Evolutionary conservation across 352 stramenopile species (phyloP).

Genomic region (Phytophthora agathidicida): DNA sequence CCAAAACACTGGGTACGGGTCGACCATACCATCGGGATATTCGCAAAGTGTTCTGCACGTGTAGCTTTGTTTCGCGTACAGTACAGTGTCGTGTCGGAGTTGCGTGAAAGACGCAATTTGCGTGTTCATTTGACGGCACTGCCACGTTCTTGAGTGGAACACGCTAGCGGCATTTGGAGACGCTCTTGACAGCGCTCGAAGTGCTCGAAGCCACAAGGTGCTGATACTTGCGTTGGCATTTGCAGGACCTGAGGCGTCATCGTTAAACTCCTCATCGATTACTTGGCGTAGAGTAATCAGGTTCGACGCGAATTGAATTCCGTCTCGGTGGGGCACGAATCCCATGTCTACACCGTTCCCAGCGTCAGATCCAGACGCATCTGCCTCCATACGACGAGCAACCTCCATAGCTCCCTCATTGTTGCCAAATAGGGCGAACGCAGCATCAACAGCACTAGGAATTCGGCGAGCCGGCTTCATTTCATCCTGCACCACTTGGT

Average conservation of each 20-base stretch:
- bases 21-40: constrained; percentile 24
- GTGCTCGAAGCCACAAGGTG: constrained; percentile 26
- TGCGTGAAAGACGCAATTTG: constrained; percentile 35
- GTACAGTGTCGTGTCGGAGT: constrained; percentile 31
- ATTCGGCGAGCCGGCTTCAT: constrained; percentile 17
- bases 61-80: constrained; percentile 35
- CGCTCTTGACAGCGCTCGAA: constrained; percentile 24
- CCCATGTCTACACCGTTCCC: too few species aligned
- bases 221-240: constrained; percentile 18
- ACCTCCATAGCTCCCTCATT: constrained; percentile 13
- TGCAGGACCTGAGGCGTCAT: too few species aligned
- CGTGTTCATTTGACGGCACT: constrained; percentile 29
- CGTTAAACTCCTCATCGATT: constrained; percentile 10
- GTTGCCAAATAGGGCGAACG: constrained; percentile 29
- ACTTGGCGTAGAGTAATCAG: constrained; percentile 19
- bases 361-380: too few species aligned
- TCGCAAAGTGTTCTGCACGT: constrained; percentile 3
- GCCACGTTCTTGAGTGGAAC: constrained; percentile 27
- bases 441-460: constrained; percentile 27
- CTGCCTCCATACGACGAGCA: constrained; percentile 7
- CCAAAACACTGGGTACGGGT: constrained; percentile 27
- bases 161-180: constrained; percentile 9
- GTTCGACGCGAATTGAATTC: constrained; percentile 18
- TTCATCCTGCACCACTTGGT: constrained; percentile 17
- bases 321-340: constrained; percentile 10